Conservation (phyloP, 1,139 yeast species). For the Geotrichum reessii region DNA sequence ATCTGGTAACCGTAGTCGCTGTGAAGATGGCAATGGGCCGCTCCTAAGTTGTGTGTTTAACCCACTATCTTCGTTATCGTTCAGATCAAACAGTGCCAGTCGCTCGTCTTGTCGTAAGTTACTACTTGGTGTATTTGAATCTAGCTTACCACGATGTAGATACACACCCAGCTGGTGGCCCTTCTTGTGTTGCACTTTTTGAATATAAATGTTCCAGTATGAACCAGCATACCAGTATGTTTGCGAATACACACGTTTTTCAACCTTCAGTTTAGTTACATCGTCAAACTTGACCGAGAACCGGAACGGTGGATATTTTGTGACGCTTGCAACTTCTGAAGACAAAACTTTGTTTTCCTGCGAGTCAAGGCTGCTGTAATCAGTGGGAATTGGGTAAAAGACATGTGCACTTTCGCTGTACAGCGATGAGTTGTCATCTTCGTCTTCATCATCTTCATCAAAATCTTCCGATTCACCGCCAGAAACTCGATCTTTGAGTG, state of each 20-base stretch:
- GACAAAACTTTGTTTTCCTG: neutral
- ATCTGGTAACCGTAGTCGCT: constrained; percentile 5
- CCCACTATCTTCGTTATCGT: constrained; percentile 1
- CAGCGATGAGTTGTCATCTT: constrained; percentile 7
- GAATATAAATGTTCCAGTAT: constrained; percentile 51
- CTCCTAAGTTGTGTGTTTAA: neutral
- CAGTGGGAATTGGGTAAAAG: constrained; percentile 25
- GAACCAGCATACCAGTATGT: constrained; percentile 55
- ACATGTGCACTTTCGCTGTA: constrained; percentile 18
- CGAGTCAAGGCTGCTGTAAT: constrained; percentile 22
- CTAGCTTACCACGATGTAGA: constrained; percentile 42
- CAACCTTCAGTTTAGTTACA: constrained; percentile 42
- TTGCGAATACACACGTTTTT: constrained; percentile 45
- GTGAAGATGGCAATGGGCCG: neutral
- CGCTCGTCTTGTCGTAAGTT: constrained; percentile 36
- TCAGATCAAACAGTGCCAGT: constrained; percentile 31
- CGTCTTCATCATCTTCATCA: constrained; percentile 2
- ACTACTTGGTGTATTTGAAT: constrained; percentile 32
- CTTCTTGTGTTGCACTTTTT: constrained; percentile 40
- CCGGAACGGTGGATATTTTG: constrained; percentile 48
- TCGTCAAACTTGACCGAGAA: constrained; percentile 48
- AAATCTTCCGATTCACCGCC: constrained; percentile 1
- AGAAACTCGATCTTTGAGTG: neutral
- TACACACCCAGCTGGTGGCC: constrained; percentile 50
- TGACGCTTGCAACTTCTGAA: constrained; percentile 20